A percentile compares a stretch with the other conserved stretches of the same genome.
Conservation (phyloP, 441 rosid species). For the Pelargonium citronellum region DNA sequence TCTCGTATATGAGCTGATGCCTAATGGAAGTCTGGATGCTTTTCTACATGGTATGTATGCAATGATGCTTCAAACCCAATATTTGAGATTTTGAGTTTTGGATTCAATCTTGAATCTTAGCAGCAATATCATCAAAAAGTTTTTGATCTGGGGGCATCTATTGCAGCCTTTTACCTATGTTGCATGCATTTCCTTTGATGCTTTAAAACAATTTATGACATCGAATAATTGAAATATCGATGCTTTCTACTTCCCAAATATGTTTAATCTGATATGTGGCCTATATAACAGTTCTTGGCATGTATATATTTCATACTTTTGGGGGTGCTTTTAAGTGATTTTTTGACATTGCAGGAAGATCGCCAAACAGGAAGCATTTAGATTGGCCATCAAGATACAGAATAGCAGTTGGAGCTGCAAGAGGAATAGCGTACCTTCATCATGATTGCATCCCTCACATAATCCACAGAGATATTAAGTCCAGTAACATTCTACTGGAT, state of each 20-base stretch:
- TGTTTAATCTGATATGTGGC: too few species aligned
- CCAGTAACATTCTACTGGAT: conserved; percentile 74
- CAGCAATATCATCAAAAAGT: background rate
- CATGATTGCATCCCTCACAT: conserved; percentile 87
- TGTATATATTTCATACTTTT: too few species aligned
- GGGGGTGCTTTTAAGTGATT: background rate
- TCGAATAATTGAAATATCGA: too few species aligned
- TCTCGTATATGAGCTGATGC: conserved; percentile 81
- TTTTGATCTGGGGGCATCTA: background rate
- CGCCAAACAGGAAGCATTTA: conserved; percentile 32
- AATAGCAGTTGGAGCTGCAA: conserved; percentile 76
- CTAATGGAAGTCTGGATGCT: conserved; percentile 69
- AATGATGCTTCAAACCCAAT: background rate
- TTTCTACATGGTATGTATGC: conserved; percentile 44
- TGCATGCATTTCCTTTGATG: too few species aligned
- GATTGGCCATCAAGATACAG: conserved; percentile 63
- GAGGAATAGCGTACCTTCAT: conserved; percentile 85
- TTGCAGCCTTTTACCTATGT: too few species aligned
- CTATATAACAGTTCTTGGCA: too few species aligned
- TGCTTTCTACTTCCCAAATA: too few species aligned
- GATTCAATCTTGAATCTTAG: background rate
- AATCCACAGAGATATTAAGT: conserved; percentile 81
- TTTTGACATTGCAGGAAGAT: conserved; percentile 35
- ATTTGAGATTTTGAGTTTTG: background rate
- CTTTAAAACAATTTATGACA: too few species aligned